Conservation (phyloP, 768 basidiomycete genomes). For the Boletellus ananiceps region DNA sequence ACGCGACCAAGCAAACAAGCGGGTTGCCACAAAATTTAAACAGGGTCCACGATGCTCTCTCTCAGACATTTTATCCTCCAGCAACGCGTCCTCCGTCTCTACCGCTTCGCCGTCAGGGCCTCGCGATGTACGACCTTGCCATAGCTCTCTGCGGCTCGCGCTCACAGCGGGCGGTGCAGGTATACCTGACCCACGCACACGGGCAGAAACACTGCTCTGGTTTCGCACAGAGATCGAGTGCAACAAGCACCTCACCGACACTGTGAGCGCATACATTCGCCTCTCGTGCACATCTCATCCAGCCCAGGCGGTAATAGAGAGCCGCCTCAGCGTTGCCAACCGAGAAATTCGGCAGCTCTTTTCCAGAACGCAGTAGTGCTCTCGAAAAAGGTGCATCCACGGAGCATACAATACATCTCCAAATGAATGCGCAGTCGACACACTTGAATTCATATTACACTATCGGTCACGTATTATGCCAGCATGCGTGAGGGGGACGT, state of each 20-base stretch:
- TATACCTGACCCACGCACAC: slow-evolving; percentile 56
- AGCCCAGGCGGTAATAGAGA: slow-evolving; percentile 53
- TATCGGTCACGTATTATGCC: background rate
- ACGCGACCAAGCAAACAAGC: slow-evolving; percentile 17
- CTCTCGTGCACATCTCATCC: slow-evolving; percentile 9
- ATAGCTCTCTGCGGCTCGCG: background rate
- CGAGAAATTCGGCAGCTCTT: slow-evolving; percentile 62
- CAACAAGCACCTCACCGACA: slow-evolving; percentile 52
- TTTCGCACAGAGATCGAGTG: slow-evolving; percentile 69
- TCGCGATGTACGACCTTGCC: slow-evolving; percentile 49
- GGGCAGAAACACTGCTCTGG: slow-evolving; percentile 67
- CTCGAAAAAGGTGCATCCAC: background rate
- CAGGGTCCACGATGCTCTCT: slow-evolving; percentile 31
- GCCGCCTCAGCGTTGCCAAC: slow-evolving; percentile 48
- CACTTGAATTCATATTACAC: background rate
- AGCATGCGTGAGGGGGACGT: background rate
- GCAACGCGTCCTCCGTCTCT: slow-evolving; percentile 55
- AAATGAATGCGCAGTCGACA: background rate
- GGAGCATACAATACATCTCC: slow-evolving; percentile 1
- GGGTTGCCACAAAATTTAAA: slow-evolving; percentile 14
- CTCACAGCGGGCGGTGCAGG: slow-evolving; percentile 35
- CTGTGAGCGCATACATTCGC: slow-evolving; percentile 35
- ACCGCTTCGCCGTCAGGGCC: slow-evolving; percentile 64
- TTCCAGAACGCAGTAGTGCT: slow-evolving; percentile 15
- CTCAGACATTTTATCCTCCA: slow-evolving; percentile 76